Percentiles rank a stretch among this genome's conserved stretches.
Evolutionary conservation across 345 rosid species (phyloP).

Genomic region (Linum usitatissimum): DNA sequence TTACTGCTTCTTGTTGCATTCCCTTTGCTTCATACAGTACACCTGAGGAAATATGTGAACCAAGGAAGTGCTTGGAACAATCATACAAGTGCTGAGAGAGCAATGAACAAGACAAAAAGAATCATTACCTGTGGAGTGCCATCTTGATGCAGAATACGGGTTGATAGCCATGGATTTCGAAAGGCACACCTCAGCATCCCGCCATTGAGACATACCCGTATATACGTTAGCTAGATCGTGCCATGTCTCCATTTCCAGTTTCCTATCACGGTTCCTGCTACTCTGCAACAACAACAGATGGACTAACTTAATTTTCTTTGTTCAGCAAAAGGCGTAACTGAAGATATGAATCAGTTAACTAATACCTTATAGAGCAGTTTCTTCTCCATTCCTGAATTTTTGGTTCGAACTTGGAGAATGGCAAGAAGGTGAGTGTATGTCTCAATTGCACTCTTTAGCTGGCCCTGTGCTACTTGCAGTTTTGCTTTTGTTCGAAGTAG

Average conservation of each 20-base stretch:
- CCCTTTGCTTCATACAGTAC: conserved; percentile 8
- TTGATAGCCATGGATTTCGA: conserved; percentile 5
- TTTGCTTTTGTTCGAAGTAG: conserved; percentile 7
- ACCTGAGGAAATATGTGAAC: background rate
- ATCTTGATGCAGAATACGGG: conserved; percentile 7
- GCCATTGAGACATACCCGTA: conserved; percentile 4
- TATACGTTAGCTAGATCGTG: conserved; percentile 8
- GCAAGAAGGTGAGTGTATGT: conserved; percentile 9
- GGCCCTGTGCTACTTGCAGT: conserved; percentile 8
- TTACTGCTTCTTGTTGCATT: conserved; percentile 4
- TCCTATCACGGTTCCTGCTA: conserved; percentile 1
- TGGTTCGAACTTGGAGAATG: conserved; percentile 4
- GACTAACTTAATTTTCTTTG: background rate
- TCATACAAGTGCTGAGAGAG: background rate
- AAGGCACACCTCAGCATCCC: conserved; percentile 11
- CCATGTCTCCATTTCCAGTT: conserved; percentile 9
- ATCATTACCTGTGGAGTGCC: conserved; percentile 9
- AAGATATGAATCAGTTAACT: background rate
- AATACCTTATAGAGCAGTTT: conserved; percentile 1
- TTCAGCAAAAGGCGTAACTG: background rate
- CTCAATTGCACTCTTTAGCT: conserved; percentile 4
- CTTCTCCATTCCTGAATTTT: background rate
- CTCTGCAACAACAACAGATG: background rate
- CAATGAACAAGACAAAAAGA: background rate
- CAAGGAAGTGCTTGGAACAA: background rate